These are phyloP conservation scores for Mortierella hygrophila DNA, from an alignment of 192 early-diverging fungal genomes.

Conservation along the genomic window DNA sequence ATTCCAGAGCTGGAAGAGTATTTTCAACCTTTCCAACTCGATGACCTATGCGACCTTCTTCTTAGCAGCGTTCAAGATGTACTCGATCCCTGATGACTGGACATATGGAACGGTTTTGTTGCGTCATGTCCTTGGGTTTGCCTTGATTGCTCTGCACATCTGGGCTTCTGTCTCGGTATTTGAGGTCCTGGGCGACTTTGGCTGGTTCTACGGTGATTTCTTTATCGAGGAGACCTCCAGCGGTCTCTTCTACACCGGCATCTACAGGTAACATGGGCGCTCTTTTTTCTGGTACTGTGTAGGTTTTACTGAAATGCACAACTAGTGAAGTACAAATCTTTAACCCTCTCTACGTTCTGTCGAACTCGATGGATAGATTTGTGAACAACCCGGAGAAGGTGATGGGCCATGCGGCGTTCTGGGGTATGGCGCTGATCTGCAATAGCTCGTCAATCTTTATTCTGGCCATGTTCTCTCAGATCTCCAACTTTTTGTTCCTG, in stretches of 20 bases:
- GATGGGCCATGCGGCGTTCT: slow-evolving; percentile 93
- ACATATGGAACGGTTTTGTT: slow-evolving; percentile 79
- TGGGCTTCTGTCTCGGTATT: slow-evolving; percentile 94
- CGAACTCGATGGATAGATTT: slow-evolving; percentile 60
- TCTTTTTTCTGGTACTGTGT: neutral
- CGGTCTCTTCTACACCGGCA: slow-evolving; percentile 88
- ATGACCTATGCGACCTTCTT: slow-evolving; percentile 95
- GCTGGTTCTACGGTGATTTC: slow-evolving; percentile 99
- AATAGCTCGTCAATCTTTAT: slow-evolving; percentile 83
- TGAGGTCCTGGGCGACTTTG: slow-evolving; percentile 94
- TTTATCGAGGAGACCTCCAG: slow-evolving; percentile 86
- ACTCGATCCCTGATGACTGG: slow-evolving; percentile 78
- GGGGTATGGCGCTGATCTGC: slow-evolving; percentile 91
- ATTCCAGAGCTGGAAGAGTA: slow-evolving; percentile 94
- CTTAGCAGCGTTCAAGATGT: slow-evolving; percentile 83
- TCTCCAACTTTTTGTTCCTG: slow-evolving; percentile 86
- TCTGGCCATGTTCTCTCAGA: slow-evolving; percentile 86
- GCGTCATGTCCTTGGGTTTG: slow-evolving; percentile 83
- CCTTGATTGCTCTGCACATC: slow-evolving; percentile 88
- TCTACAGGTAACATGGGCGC: slow-evolving; percentile 61
- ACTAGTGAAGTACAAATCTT: neutral
- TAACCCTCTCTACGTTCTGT: neutral
- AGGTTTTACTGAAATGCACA: neutral
- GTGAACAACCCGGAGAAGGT: slow-evolving; percentile 95
- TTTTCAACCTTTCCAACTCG: slow-evolving; percentile 92